Base-by-base conservation (phyloP, 352 stramenopile species). In the Globisporangium sylvaticum region DNA sequence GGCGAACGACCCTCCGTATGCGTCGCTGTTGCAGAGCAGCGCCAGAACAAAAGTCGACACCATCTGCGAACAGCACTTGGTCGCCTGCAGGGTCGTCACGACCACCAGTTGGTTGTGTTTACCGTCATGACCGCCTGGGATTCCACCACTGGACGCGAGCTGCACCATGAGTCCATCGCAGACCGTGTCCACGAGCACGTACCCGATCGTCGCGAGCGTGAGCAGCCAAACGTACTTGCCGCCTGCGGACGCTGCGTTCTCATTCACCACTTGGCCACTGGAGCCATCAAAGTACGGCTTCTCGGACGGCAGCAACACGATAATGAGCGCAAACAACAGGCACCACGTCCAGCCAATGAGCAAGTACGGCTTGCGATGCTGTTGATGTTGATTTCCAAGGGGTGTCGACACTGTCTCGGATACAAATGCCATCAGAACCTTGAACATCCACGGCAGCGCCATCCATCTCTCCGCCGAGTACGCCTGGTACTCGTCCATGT, bases 401-500 rank as follows among this genome's bases (percentile, higher is more conserved):
- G 12, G 18, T 6, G 18, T 15, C 8, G 53, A 88, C 32, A 50
- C 68, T 79, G 70, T 42, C 34, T 92, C 84, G 2, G 81, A 81
- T 24, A 80, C 25, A 27, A 89, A 65, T 6, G 78, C 81, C 10
- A 84, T 58, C 54, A 78, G 71, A 31, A 82, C 63, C 63, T 92
- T 92, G 68, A 86, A 70, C 18, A 79, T 63, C 78, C 83, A 92
- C 0, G 82, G 81, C 29, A 92, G 37, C 32, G 81, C 69, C 15
- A 92, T 72, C 67, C 83, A 79, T 5, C 75, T 55, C 60, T 90
- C 80, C 0, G 79, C 81, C 9, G 81, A 69, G 42, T 80, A 74
- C 9, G 81, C 81, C 39, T 83, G 70, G 59, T 88, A 89, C 64
- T 88, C 81, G 39, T 80, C 73, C 79, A 90, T 85, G 70, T 92